A percentile compares a stretch with the other conserved stretches of the same genome.
Conservation (phyloP, 192 early-diverging fungal genomes). For the Dissophora ornata region DNA sequence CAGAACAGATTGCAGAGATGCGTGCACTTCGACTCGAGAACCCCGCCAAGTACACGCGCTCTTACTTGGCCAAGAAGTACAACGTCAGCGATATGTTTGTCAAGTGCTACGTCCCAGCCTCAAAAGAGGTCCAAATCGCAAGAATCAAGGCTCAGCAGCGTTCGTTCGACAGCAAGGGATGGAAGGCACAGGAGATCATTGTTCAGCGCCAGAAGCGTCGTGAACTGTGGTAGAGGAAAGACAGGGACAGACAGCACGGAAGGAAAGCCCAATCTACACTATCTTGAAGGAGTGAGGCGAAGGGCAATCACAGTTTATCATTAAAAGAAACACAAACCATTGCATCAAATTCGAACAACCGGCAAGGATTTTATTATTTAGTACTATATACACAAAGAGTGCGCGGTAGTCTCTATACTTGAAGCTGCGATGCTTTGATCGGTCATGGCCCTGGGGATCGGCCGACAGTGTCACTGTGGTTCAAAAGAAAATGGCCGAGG, state of each 20-base stretch:
- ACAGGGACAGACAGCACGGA: not conserved
- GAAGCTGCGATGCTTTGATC: not conserved
- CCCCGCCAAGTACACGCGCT: conserved; percentile 48
- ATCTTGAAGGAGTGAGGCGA: not conserved
- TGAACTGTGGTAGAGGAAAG: conserved; percentile 33
- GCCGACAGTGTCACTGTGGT: conserved; percentile 46
- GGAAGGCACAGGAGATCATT: conserved; percentile 49
- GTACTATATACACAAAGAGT: too few species aligned
- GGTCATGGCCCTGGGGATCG: conserved; percentile 43
- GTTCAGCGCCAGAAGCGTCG: conserved; percentile 52
- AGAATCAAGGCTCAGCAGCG: conserved; percentile 41
- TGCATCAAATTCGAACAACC: too few species aligned
- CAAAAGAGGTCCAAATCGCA: conserved; percentile 45
- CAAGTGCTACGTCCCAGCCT: conserved; percentile 45
- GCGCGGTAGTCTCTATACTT: too few species aligned
- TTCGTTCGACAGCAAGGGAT: conserved; percentile 43
- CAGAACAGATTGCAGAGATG: conserved; percentile 50
- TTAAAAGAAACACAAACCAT: too few species aligned
- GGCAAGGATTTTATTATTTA: too few species aligned
- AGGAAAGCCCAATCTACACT: not conserved
- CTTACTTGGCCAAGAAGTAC: conserved; percentile 48
- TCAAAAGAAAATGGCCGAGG: conserved; percentile 56
- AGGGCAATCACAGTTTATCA: not conserved
- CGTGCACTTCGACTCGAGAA: conserved; percentile 27
- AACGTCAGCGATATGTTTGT: conserved; percentile 53